A percentile compares a stretch with the other conserved stretches of the same genome.
Conservation (phyloP, 148 eudicot species). For the Polygonum maritimum region DNA sequence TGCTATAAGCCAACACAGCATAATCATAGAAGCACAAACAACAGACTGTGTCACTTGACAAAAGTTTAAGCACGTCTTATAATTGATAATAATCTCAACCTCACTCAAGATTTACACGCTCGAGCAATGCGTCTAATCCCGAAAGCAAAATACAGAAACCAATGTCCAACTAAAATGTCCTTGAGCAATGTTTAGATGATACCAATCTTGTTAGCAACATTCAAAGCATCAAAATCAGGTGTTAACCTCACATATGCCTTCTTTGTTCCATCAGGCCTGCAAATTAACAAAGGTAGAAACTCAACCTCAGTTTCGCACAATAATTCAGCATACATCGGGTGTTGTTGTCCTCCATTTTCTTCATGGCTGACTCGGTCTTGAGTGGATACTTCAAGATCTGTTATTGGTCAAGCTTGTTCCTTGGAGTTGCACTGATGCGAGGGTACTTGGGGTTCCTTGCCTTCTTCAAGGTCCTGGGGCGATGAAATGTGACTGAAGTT, state of each 20-base stretch:
- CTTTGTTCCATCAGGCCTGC: slow-evolving; percentile 11
- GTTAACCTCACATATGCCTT: slow-evolving; percentile 3
- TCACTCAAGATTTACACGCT: neutral
- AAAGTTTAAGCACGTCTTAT: neutral
- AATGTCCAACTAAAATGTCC: neutral
- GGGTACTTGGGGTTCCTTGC: slow-evolving; percentile 73
- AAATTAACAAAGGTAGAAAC: neutral
- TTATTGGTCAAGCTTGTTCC: slow-evolving; percentile 72
- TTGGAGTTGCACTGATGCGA: slow-evolving; percentile 58
- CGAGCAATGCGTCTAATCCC: neutral
- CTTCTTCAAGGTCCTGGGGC: slow-evolving; percentile 67
- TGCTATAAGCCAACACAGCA: too few relatives aligned
- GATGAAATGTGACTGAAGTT: slow-evolving; percentile 66
- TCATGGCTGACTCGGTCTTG: slow-evolving; percentile 77
- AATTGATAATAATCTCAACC: neutral
- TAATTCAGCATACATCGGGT: slow-evolving; percentile 18
- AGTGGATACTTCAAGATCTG: slow-evolving; percentile 64
- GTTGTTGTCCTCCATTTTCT: slow-evolving; percentile 68
- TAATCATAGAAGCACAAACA: neutral
- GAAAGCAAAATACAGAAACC: neutral
- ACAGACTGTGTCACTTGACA: neutral
- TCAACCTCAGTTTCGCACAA: neutral
- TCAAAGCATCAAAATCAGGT: neutral
- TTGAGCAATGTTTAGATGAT: neutral
- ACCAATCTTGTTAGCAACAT: slow-evolving; percentile 5